Evolutionary conservation across 148 eudicot genomes (phyloP), one percentile per base, ranked within the genome.

Genomic region (Chenopodium berlandieri): DNA sequence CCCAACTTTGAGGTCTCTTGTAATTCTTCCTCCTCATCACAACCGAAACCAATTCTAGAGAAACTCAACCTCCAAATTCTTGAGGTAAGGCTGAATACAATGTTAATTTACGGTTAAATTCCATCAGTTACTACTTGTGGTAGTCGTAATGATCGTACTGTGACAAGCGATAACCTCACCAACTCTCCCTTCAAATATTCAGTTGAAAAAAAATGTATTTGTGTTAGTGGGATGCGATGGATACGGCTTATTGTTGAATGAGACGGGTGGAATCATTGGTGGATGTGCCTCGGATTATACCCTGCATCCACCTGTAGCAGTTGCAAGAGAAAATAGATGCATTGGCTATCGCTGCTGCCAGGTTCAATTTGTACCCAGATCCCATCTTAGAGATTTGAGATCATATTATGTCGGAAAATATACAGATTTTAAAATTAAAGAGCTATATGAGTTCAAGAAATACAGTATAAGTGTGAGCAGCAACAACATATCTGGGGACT

Each of bases 281-380:
- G 80, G 80, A 66, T 78, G 80, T 32, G 48, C 72, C 73, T 66
- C 80, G 7, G 44, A 48, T 46, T 78, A 73, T 9, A 66, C 6
- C 14, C 72, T 23, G 2, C 4, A 25, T 1, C n/a, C 72, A 65
- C 34, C 71, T 11, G 11, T 4, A 5, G 10, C 17, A 2, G 73
- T 9, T 14, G 19, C 14, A 1, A 63, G 7, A 1, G 9, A 34
- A 1, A 66, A 46, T 3, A 25, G 6, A 32, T 78, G 80, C 72
- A n/a, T 16, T 6, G 80, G 80, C 2, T 66, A 31, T 44, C 56
- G 23, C 9, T 78, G 80, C 27, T 78, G 80, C 25, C 17, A 65
- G 37, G 40, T 12, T 47, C 50, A 47, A 47, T 47, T 47, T 8
- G 9, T 0, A 8, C 0, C 50, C 10, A 7, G 6, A 47, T 4